Evolutionary conservation across 2,329 filamentous ascomycete species (phyloP), one percentile per base, ranked within the genome.

Genomic region (Decorospora gaudefroyi): DNA sequence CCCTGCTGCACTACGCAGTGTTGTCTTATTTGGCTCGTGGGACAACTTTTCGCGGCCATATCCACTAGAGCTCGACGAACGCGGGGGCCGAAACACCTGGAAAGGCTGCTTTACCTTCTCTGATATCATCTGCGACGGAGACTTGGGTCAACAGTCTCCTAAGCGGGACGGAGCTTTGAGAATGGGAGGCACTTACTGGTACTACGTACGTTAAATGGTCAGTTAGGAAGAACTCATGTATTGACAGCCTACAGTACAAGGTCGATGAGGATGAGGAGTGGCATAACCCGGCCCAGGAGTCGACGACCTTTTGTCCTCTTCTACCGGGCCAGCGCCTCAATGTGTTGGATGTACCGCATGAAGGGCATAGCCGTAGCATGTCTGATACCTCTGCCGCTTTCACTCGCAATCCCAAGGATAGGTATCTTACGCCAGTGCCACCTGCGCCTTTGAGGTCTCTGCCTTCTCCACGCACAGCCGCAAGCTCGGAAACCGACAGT

Each of bases 151-250:
- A 57, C 77, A 74, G 37, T 71, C 70, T 16, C 73, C 76, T 22
- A 82, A 81, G 59, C 82, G 89, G 59, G 81, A 82, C 57, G 90
- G 90, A 45, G 91, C 87, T 38, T 78, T 96, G 53, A 93, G 87
- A 71, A 96, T 96, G 88, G 91, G 91, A 30, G 84, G 87, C 48
- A 93, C 86, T 11, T 96, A 96, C 72, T 96, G 92, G 80, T 97
- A 95, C 77, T 96, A 93, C 73, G 90, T 95, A 76, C 73, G 87
- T 78, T 30, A 33, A 23, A 15, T 29, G 36, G 37, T 37, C 10
- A 18, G 5, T 11, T 13, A 25, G n/a, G 8, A 16, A 23, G 2
- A 17, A 17, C 15, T 26, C 25, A 16, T 36, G 52, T 49, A 31
- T 44, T 60, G 26, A 56, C 51, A 42, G 49, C 49, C 52, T 28